These are phyloP conservation scores for Gastrolobium bilobum DNA, from an alignment of 306 rosid genomes.

Conservation along the genomic window DNA sequence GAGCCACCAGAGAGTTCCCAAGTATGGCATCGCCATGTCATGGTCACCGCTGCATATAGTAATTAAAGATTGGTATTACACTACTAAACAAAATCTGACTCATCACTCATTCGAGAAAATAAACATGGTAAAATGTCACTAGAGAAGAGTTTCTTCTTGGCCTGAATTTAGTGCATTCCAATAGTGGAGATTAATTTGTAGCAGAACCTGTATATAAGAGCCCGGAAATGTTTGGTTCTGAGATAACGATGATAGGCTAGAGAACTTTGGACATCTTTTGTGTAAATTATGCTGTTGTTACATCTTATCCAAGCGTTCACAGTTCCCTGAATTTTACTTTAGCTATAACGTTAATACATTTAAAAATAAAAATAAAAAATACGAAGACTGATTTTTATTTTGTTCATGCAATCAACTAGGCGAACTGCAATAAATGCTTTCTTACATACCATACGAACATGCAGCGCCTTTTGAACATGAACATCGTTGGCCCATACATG, in stretches of 20 bases:
- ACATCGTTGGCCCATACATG: constrained; percentile 13
- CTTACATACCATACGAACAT: constrained; percentile 6
- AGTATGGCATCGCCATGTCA: constrained; percentile 24
- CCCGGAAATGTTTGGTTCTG: constrained; percentile 28
- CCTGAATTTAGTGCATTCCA: neutral
- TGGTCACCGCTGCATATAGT: constrained; percentile 33
- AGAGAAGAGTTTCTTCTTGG: neutral
- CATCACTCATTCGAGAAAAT: neutral
- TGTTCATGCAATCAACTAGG: neutral
- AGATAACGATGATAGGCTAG: constrained; percentile 14
- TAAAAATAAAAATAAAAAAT: neutral
- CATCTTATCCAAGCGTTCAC: constrained; percentile 13
- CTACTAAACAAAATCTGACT: neutral
- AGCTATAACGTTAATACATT: neutral
- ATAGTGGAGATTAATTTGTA: neutral
- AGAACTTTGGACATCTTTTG: constrained; percentile 20
- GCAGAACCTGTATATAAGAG: constrained; percentile 34
- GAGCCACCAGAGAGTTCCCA: constrained; percentile 1
- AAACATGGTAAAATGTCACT: neutral
- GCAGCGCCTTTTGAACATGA: constrained; percentile 29
- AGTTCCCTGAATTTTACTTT: constrained; percentile 7
- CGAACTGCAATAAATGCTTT: neutral
- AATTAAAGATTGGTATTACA: neutral
- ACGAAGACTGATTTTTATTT: neutral
- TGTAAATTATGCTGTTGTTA: constrained; percentile 6